Evolutionary conservation across 2,329 filamentous ascomycete species (phyloP).

Genomic region (Didymella sp.): DNA sequence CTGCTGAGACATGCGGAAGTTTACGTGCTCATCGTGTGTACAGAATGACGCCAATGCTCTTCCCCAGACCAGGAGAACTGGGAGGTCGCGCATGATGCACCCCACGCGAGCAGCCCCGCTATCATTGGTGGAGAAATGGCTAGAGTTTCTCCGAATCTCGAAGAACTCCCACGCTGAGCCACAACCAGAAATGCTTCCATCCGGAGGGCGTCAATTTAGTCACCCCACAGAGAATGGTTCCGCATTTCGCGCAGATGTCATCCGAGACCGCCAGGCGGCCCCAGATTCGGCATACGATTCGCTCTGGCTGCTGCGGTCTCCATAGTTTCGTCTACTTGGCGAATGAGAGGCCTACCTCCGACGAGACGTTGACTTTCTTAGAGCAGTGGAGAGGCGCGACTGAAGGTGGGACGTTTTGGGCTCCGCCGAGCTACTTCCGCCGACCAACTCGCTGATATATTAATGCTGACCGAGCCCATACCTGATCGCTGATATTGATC

Average conservation of each 20-base stretch:
- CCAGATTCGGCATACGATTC: conserved; percentile 34
- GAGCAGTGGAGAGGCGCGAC: conserved; percentile 31
- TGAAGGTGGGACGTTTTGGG: conserved; percentile 43
- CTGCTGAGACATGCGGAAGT: conserved; percentile 13
- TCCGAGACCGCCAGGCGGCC: conserved; percentile 38
- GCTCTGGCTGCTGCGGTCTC: conserved; percentile 32
- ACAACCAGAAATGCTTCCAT: conserved; percentile 27
- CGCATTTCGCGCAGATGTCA: conserved; percentile 44
- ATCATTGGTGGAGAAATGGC: conserved; percentile 43
- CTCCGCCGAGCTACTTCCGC: conserved; percentile 42
- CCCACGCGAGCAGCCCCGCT: conserved; percentile 32
- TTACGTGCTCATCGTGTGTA: conserved; percentile 11
- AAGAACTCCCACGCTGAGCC: conserved; percentile 27
- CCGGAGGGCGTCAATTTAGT: conserved; percentile 42
- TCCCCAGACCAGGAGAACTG: conserved; percentile 44
- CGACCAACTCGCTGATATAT: conserved; percentile 48
- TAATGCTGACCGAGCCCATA: conserved; percentile 47
- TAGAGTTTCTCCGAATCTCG: conserved; percentile 23
- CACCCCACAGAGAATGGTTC: conserved; percentile 43
- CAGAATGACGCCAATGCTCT: conserved; percentile 28
- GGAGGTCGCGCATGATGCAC: conserved; percentile 24
- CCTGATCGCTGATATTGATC: conserved; percentile 21
- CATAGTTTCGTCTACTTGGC: conserved; percentile 24
- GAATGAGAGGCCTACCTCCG: conserved; percentile 37
- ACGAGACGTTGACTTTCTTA: conserved; percentile 31